A percentile compares a stretch with the other conserved stretches of the same genome.
Conservation (phyloP, 345 rosid species). For the Boechera stricta region DNA sequence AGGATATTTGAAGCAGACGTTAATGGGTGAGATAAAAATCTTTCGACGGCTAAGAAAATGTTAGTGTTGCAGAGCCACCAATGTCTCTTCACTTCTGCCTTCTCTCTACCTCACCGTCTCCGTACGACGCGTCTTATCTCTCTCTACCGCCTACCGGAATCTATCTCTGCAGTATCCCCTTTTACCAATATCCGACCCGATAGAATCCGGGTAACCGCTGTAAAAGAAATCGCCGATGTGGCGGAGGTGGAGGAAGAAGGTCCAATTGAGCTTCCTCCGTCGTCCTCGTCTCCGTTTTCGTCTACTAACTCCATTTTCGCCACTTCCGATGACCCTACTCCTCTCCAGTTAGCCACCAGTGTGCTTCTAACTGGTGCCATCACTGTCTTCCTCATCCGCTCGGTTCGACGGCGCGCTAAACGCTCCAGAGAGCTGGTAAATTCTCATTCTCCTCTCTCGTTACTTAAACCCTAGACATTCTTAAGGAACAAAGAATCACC, state of each 20-base stretch:
- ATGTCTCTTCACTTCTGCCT: constrained; percentile 41
- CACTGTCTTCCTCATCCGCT: constrained; percentile 81
- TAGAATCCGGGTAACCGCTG: constrained; percentile 48
- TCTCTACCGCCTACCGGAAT: constrained; percentile 33
- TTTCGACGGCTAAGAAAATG: constrained; percentile 36
- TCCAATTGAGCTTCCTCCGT: constrained; percentile 68
- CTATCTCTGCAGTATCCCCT: constrained; percentile 24
- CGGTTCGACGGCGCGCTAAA: constrained; percentile 81
- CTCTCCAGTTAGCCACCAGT: constrained; percentile 80
- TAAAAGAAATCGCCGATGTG: constrained; percentile 35
- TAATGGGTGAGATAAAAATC: constrained; percentile 26
- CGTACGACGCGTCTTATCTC: constrained; percentile 32
- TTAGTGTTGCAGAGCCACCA: constrained; percentile 55
- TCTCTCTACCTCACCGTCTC: constrained; percentile 42
- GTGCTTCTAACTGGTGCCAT: constrained; percentile 87
- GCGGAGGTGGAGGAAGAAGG: constrained; percentile 58
- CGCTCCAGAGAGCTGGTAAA: constrained; percentile 80
- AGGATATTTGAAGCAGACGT: constrained; percentile 39
- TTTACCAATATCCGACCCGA: constrained; percentile 42
- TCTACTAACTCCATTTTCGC: constrained; percentile 65
- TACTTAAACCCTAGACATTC: not conserved
- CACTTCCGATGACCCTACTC: constrained; percentile 73
- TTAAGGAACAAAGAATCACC: not conserved
- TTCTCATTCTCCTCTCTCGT: not conserved
- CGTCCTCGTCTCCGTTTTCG: constrained; percentile 37